Percentiles rank a stretch among this genome's conserved stretches.
Evolutionary conservation across 2,329 filamentous ascomycete species (phyloP).

Genomic region (Apiospora marii): DNA sequence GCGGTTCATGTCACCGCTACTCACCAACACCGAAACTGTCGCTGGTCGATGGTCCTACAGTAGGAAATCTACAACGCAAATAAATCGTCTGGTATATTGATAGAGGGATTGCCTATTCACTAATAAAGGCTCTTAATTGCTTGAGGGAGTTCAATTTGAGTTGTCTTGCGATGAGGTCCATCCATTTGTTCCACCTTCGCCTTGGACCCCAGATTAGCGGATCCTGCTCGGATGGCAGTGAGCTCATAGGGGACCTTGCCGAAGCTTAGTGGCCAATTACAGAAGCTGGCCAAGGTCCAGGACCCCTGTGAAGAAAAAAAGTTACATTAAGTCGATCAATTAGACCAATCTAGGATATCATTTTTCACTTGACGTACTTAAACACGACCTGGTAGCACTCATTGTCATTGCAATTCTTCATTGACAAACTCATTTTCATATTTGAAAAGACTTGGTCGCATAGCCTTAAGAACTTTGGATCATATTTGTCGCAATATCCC

Average conservation of each 20-base stretch:
- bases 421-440: not conserved
- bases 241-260: slow-evolving; percentile 20
- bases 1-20: not conserved
- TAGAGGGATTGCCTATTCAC: not conserved
- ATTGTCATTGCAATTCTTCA: not conserved
- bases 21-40: not conserved
- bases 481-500: not conserved
- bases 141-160: not conserved
- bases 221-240: slow-evolving; percentile 10
- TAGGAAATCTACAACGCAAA: not conserved
- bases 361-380: slow-evolving; percentile 5
- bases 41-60: not conserved
- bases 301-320: slow-evolving; percentile 18
- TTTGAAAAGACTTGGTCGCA: not conserved
- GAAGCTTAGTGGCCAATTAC: slow-evolving; percentile 6
- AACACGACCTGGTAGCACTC: not conserved
- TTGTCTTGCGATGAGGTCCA: not conserved
- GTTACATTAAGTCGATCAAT: slow-evolving; percentile 2
- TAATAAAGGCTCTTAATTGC: not conserved
- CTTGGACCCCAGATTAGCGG: slow-evolving; percentile 11
- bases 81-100: not conserved
- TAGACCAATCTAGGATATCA: not conserved
- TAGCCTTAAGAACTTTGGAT: not conserved
- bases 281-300: not conserved
- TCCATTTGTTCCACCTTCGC: not conserved